Evolutionary conservation across 495 filamentous ascomycete genomes (phyloP).

Genomic region (Trichoderma gamsii): DNA sequence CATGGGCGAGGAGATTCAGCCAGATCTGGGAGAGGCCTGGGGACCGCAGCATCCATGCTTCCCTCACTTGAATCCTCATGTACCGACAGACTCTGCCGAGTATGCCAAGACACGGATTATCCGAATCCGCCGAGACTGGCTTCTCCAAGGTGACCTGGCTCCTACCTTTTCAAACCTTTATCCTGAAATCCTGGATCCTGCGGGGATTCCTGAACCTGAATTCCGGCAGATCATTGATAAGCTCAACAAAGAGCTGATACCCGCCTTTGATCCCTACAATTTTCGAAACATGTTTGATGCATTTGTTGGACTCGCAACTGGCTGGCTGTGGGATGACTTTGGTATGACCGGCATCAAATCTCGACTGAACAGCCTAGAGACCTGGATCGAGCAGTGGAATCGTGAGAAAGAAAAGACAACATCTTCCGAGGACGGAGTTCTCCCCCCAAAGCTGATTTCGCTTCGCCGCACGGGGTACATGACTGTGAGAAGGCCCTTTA

Average conservation of each 20-base stretch:
- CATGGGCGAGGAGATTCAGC: slow-evolving; percentile 43
- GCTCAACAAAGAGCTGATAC: slow-evolving; percentile 65
- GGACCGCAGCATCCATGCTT: slow-evolving; percentile 86
- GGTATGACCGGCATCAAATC: slow-evolving; percentile 66
- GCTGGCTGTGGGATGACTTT: slow-evolving; percentile 91
- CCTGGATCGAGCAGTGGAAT: slow-evolving; percentile 80
- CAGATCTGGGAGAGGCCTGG: slow-evolving; percentile 61
- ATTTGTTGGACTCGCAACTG: slow-evolving; percentile 68
- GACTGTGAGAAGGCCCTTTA: slow-evolving; percentile 51
- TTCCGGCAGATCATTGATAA: slow-evolving; percentile 74
- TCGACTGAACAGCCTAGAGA: slow-evolving; percentile 60
- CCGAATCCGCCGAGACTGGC: slow-evolving; percentile 84
- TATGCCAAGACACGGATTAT: slow-evolving; percentile 79
- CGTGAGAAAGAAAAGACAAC: slow-evolving; percentile 49
- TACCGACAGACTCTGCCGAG: slow-evolving; percentile 68
- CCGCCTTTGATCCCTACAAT: slow-evolving; percentile 66
- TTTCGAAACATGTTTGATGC: slow-evolving; percentile 69
- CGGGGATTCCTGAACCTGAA: slow-evolving; percentile 68
- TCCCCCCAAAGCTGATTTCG: slow-evolving; percentile 63
- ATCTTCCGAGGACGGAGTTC: slow-evolving; percentile 45
- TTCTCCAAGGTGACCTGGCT: slow-evolving; percentile 81
- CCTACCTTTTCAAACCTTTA: slow-evolving; percentile 92
- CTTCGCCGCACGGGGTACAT: slow-evolving; percentile 81
- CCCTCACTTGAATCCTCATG: slow-evolving; percentile 88
- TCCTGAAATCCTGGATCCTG: slow-evolving; percentile 86